These are phyloP conservation scores for Amoebophrya sp. DNA, from an alignment of 169 alveolate genomes.

Conservation along the genomic window DNA sequence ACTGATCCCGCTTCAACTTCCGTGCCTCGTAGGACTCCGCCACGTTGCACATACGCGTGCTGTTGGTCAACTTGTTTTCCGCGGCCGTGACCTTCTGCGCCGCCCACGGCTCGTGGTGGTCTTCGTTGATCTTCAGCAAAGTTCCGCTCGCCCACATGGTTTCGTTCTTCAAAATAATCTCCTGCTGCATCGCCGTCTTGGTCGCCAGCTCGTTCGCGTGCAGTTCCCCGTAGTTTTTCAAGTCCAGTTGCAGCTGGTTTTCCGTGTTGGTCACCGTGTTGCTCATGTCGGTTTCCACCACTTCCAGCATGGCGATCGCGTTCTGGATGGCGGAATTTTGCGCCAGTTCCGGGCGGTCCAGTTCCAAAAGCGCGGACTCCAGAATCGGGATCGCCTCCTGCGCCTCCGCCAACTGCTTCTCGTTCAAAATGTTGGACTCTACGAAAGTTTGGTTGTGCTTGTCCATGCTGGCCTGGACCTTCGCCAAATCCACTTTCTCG, in stretches of 20 bases:
- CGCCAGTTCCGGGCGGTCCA: not conserved
- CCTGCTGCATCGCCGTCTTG: not conserved
- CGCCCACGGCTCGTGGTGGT: conserved; percentile 18
- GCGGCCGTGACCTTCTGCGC: not conserved
- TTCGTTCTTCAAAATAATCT: not conserved
- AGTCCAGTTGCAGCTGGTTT: not conserved
- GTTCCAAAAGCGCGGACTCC: not conserved
- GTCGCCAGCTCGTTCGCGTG: not conserved
- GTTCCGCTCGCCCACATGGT: not conserved
- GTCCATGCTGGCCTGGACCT: too few relatives aligned
- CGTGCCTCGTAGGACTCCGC: not conserved
- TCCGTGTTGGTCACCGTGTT: not conserved
- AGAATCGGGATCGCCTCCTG: not conserved
- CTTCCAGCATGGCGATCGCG: not conserved
- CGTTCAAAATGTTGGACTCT: too few relatives aligned
- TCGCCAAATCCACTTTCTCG: too few relatives aligned
- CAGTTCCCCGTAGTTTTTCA: not conserved
- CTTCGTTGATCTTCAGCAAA: not conserved
- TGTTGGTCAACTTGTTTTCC: not conserved
- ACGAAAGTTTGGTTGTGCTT: too few relatives aligned
- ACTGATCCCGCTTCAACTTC: not conserved
- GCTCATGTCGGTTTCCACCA: not conserved
- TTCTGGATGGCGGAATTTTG: not conserved
- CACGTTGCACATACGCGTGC: not conserved
- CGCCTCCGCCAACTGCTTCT: conserved; percentile 1